Conservation (phyloP, 1,139 yeast species). For the Candida sp. region DNA sequence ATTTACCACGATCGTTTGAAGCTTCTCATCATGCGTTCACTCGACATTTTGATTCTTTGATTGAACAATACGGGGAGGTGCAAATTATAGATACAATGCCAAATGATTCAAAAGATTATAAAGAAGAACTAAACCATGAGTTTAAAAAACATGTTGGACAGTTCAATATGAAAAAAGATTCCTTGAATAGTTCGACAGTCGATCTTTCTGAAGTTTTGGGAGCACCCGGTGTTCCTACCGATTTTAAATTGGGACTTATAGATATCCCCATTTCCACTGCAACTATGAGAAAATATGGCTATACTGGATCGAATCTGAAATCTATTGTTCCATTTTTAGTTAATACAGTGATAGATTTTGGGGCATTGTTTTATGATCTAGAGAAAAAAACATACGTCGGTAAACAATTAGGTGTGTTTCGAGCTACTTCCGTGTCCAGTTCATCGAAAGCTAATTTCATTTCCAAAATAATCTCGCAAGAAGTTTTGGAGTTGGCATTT, state of each 20-base stretch:
- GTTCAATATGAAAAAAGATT: conserved; percentile 16
- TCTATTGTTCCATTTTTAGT: conserved; percentile 37
- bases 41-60: conserved; percentile 57
- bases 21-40: conserved; percentile 64
- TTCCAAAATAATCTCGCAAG: conserved; percentile 57
- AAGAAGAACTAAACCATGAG: conserved; percentile 28
- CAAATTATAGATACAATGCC: conserved; percentile 56
- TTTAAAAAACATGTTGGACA: conserved; percentile 28
- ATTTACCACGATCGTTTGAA: conserved; percentile 57
- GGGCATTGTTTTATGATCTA: conserved; percentile 61
- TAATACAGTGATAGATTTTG: conserved; percentile 54
- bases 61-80: conserved; percentile 60
- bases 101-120: conserved; percentile 32
- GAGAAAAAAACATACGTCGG: conserved; percentile 48
- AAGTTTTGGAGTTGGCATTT: conserved; percentile 57
- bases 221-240: conserved; percentile 2
- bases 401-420: conserved; percentile 65
- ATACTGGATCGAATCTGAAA: conserved; percentile 32
- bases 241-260: conserved; percentile 21
- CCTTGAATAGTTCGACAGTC: conserved; percentile 3
- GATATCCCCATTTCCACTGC: conserved; percentile 34
- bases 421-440: conserved; percentile 67
- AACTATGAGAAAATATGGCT: conserved; percentile 33
- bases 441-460: conserved; percentile 59
- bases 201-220: conserved; percentile 7